These are phyloP conservation scores for Cryptosporidium meleagridis DNA, from an alignment of 169 alveolate species.

Conservation along the genomic window DNA sequence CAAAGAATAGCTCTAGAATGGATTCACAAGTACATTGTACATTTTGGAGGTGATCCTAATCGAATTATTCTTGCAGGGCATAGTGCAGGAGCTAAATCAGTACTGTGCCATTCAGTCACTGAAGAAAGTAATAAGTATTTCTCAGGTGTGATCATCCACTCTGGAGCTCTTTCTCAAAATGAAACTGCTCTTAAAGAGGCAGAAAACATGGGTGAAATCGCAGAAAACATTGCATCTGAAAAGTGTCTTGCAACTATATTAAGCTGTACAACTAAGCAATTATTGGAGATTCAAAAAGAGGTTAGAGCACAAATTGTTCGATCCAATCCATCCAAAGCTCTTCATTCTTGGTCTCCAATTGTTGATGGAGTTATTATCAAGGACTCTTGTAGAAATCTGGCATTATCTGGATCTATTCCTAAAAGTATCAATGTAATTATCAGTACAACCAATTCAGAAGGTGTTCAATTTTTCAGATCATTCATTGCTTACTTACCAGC, in stretches of 20 bases:
- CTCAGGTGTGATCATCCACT: constrained; percentile 50
- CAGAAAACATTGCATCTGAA: constrained; percentile 47
- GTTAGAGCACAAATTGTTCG: constrained; percentile 50
- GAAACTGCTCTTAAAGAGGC: constrained; percentile 65
- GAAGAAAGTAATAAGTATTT: constrained; percentile 56
- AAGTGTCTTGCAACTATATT: constrained; percentile 58
- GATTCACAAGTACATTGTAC: constrained; percentile 77
- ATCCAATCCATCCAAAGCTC: constrained; percentile 48
- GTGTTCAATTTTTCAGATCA: constrained; percentile 69
- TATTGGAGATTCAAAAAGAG: constrained; percentile 53
- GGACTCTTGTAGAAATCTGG: constrained; percentile 56
- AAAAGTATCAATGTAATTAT: constrained; percentile 29
- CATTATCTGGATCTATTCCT: constrained; percentile 52
- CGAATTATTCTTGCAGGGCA: constrained; percentile 78
- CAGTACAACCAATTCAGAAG: constrained; percentile 63
- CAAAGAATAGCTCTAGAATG: constrained; percentile 79
- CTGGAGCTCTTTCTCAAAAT: constrained; percentile 70
- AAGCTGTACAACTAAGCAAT: constrained; percentile 65
- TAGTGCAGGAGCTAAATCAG: constrained; percentile 79
- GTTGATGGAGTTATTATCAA: constrained; percentile 46
- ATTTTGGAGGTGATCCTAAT: constrained; percentile 81
- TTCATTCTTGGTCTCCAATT: constrained; percentile 74
- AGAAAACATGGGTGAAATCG: constrained; percentile 57
- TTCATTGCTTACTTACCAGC: constrained; percentile 60
- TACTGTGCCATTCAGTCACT: constrained; percentile 69